Evolutionary conservation across 164 flowering plant genomes (phyloP).

Genomic region (Annona squamosa): DNA sequence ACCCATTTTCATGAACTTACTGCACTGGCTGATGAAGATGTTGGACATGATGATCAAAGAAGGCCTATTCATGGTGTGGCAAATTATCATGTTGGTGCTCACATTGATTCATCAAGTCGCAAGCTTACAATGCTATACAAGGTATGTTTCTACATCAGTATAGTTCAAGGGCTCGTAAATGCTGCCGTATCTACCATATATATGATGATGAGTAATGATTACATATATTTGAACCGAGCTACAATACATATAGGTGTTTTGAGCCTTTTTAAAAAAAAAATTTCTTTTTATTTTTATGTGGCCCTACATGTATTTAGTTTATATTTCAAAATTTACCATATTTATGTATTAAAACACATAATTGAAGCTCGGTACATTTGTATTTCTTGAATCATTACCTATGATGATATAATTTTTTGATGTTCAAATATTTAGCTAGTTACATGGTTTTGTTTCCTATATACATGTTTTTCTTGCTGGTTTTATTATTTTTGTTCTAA

Average conservation of each 20-base stretch:
- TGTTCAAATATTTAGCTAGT: background rate
- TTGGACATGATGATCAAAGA: slow-evolving; percentile 19
- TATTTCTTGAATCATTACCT: background rate
- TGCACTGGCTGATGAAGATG: slow-evolving; percentile 63
- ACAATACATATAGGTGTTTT: too few species aligned
- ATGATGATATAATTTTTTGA: too few species aligned
- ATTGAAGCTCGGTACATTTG: too few species aligned
- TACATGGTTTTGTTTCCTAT: background rate
- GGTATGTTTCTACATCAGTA: slow-evolving; percentile 30
- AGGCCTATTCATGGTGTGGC: slow-evolving; percentile 56
- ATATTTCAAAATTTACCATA: too few species aligned
- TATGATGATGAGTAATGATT: too few species aligned
- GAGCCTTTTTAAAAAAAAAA: too few species aligned
- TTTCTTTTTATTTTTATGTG: too few species aligned
- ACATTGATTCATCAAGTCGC: slow-evolving; percentile 79
- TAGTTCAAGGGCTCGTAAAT: background rate
- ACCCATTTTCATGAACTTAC: slow-evolving; percentile 98
- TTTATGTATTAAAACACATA: too few species aligned
- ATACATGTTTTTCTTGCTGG: background rate
- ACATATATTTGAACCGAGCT: too few species aligned
- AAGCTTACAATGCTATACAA: slow-evolving; percentile 98
- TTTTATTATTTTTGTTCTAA: too few species aligned
- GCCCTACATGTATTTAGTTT: too few species aligned
- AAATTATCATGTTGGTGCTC: slow-evolving; percentile 96
- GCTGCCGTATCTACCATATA: background rate